Evolutionary conservation across 2,329 filamentous ascomycete genomes (phyloP), one percentile per base, ranked within the genome.

Genomic region (Emergomyces orientalis): DNA sequence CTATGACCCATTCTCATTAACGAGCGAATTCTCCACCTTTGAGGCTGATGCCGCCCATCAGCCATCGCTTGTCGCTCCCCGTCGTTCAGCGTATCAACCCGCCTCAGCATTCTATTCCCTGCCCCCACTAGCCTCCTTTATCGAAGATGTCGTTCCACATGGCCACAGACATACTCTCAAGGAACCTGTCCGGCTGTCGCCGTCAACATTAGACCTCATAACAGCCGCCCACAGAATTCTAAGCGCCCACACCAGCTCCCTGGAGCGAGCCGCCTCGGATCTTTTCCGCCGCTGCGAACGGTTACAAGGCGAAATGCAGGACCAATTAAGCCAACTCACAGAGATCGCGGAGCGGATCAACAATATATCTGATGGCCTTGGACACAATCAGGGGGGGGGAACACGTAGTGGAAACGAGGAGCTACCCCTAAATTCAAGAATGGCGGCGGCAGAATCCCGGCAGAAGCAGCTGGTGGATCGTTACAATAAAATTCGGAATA

Each of bases 241-340:
- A 25, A 77, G 77, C 39, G 68, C 73, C 30, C 77, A 81, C 66
- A 81, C 79, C 5, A 73, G 77, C 61, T 69, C 74, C 14, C 71
- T 81, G 6, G 78, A 79, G 61, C 70, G 74, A 63, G 79, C 79
- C 11, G 79, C 78, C 13, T 78, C 80, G 2, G 79, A 81, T 65
- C 71, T 82, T n/a, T 81, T 81, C 71, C 77, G 79, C 43, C 76
- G 79, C n/a, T 81, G 79, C 65, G 78, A 81, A 61, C 71, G 78
- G 22, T 66, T 82, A 52, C 74, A 75, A 63, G 75, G 76, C 17
- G 80, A 81, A 67, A 75, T 82, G 68, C 70, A 72, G 14, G 77
- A 80, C 54, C 80, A 81, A 66, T 68, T 81, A 34, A 74, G 73
- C 60, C 76, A 78, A 45, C 72, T 80, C 32, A 72, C 73, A 1